Evolutionary conservation across 768 basidiomycete species (phyloP).

Genomic region (Cystofilobasidium ferigula): DNA sequence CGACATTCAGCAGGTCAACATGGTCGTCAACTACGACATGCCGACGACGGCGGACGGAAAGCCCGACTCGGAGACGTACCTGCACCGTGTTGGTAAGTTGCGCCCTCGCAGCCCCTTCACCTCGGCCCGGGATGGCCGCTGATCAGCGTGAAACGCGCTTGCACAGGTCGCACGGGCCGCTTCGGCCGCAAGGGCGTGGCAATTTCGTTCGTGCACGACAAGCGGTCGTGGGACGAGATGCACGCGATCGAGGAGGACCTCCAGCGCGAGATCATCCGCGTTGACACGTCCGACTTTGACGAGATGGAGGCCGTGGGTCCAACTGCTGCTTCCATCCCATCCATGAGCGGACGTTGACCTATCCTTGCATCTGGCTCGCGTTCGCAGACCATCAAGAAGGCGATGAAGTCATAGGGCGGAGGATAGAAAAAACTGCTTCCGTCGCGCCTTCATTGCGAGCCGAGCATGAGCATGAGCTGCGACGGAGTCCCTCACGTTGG

Average conservation of each 20-base stretch:
- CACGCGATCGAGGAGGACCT: slow-evolving; percentile 71
- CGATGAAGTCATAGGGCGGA: slow-evolving; percentile 20
- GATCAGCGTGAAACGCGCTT: too few species aligned
- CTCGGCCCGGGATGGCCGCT: too few species aligned
- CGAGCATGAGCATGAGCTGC: too few species aligned
- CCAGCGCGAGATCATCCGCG: slow-evolving; percentile 65
- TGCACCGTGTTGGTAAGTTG: slow-evolving; percentile 82
- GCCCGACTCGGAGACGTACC: slow-evolving; percentile 92
- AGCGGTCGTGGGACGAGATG: slow-evolving; percentile 78
- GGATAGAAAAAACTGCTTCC: too few species aligned
- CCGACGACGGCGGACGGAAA: slow-evolving; percentile 52
- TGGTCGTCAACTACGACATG: slow-evolving; percentile 99
- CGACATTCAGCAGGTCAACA: slow-evolving; percentile 97
- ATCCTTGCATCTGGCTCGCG: neutral
- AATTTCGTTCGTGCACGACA: slow-evolving; percentile 93
- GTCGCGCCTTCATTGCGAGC: too few species aligned
- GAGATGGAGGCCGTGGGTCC: slow-evolving; percentile 73
- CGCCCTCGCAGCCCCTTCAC: slow-evolving; percentile 1
- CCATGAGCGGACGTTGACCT: neutral
- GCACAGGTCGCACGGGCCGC: slow-evolving; percentile 92
- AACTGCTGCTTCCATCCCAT: neutral
- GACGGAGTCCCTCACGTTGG: too few species aligned
- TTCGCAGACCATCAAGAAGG: slow-evolving; percentile 25
- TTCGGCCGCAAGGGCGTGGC: slow-evolving; percentile 96
- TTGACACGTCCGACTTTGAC: slow-evolving; percentile 82